phyloP scores from a whole-genome alignment of 768 basidiomycete genomes.

The Mycena indigotica region DNA sequence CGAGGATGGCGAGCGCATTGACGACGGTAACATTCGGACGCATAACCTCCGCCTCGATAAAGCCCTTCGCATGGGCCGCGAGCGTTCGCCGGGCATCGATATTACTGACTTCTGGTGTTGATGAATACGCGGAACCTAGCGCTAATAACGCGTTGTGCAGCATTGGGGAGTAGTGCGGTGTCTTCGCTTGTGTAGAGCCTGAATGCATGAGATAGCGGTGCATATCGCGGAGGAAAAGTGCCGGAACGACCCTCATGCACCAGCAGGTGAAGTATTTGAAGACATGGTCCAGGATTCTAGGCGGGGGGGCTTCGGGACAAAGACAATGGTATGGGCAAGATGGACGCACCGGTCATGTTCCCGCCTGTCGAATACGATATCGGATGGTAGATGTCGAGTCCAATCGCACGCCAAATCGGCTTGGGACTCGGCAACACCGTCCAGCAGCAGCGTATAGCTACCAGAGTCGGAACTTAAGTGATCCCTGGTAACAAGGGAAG shows the following conservation, averaged over 20 bases:
- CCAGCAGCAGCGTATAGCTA: not conserved
- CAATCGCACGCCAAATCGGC: not conserved
- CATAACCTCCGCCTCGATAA: conserved; percentile 13
- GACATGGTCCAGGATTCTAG: not conserved
- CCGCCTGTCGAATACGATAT: not conserved
- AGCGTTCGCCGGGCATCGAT: conserved; percentile 11
- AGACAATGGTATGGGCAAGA: too few relatives aligned
- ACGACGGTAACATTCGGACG: conserved; percentile 22
- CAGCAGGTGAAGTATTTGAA: not conserved
- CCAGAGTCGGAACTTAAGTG: not conserved
- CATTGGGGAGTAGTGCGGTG: conserved; percentile 52
- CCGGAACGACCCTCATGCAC: conserved; percentile 32
- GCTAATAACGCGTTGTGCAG: conserved; percentile 51
- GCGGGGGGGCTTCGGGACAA: too few relatives aligned
- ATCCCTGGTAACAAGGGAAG: not conserved
- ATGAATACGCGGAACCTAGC: conserved; percentile 21
- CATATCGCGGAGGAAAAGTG: conserved; percentile 45
- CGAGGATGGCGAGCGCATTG: conserved; percentile 21
- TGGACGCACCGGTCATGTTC: not conserved
- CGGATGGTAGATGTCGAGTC: not conserved
- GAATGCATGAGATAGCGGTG: conserved; percentile 33
- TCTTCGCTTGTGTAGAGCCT: conserved; percentile 25
- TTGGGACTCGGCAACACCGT: not conserved
- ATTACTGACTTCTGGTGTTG: conserved; percentile 14
- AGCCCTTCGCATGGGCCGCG: conserved; percentile 15